Evolutionary conservation across 2,329 filamentous ascomycete genomes (phyloP).

Genomic region (Pestalotiopsis sp.): DNA sequence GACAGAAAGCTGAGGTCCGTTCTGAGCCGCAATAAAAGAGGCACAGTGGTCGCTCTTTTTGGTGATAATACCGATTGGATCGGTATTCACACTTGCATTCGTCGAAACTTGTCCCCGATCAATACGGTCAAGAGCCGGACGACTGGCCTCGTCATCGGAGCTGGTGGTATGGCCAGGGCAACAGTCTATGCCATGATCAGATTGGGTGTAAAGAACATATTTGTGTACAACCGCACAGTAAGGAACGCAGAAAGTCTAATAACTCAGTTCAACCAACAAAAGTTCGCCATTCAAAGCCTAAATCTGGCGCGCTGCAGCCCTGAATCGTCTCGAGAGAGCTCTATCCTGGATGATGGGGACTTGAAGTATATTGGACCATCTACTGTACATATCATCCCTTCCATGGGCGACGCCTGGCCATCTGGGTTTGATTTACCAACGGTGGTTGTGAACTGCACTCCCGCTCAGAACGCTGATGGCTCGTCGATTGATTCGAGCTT

Average conservation of each 20-base stretch:
- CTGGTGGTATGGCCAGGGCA: conserved; percentile 7
- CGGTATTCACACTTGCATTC: conserved; percentile 7
- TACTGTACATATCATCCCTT: not conserved
- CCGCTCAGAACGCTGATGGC: not conserved
- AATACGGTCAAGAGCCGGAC: conserved; percentile 5
- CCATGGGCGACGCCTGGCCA: not conserved
- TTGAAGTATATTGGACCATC: not conserved
- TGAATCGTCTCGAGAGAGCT: not conserved
- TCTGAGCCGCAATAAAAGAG: not conserved
- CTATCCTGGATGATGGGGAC: not conserved
- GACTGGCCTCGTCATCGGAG: not conserved
- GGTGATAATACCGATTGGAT: conserved; percentile 10
- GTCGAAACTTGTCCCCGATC: conserved; percentile 3
- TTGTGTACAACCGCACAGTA: not conserved
- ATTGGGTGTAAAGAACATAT: not conserved
- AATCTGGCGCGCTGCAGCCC: not conserved
- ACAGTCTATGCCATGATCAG: conserved; percentile 7
- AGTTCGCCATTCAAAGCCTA: not conserved
- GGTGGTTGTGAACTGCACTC: conserved; percentile 3
- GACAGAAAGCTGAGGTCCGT: not conserved
- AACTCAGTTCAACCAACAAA: not conserved
- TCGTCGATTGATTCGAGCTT: not conserved
- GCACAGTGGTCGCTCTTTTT: conserved; percentile 2
- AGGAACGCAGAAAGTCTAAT: not conserved
- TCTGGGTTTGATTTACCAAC: not conserved